Evolutionary conservation across 2,329 filamentous ascomycete species (phyloP), one percentile per base, ranked within the genome.

Genomic region (Xylariaceae sp.): DNA sequence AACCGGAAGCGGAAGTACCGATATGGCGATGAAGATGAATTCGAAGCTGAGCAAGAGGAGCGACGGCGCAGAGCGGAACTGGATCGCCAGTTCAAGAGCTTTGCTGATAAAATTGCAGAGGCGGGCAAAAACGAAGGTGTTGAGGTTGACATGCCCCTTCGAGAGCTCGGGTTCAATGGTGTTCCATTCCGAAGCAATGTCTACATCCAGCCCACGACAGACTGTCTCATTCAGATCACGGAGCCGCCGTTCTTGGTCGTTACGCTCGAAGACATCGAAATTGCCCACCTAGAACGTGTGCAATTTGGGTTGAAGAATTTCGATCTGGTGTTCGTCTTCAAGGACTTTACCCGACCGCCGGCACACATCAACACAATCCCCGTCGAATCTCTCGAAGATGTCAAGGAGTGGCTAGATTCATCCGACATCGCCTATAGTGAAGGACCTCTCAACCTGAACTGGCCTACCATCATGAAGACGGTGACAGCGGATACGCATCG

Each of bases 381-480:
- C 0, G 91, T 99, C 20, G 95, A 99, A 71, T 91, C 89, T 2
- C 82, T 99, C 2, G 95, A 99, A 65, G 88, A 91, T 51, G 93
- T 99, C 64, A 98, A 98, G 75, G 96, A 99, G 70, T 99, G 95
- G 88, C 84, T 99, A 9, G 93, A 99, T 74, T 93, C 89, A 1
- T 93, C 95, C 46, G 93, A 99, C 70, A 96, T 99, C 70, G 88
- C 95, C 18, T 98, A 88, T 79, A 90, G 87, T 12, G 96, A 99
- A 75, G 95, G 95, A 54, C 95, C 93, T 1, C 86, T 99, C 65
- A 99, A 99, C 78, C 82, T 99, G 54, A 98, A 98, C 81, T 99
- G 95, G 95, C 89, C 90, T 10, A 96, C 93, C 16, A 99, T 99
- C 71, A 99, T 99, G 92, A 99, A 99, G 82, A 99, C 95, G 0